Percentiles rank a stretch among this genome's conserved stretches.
These are phyloP conservation scores for Excoecaria agallocha DNA, from an alignment of 345 rosid genomes.

Conservation along the genomic window DNA sequence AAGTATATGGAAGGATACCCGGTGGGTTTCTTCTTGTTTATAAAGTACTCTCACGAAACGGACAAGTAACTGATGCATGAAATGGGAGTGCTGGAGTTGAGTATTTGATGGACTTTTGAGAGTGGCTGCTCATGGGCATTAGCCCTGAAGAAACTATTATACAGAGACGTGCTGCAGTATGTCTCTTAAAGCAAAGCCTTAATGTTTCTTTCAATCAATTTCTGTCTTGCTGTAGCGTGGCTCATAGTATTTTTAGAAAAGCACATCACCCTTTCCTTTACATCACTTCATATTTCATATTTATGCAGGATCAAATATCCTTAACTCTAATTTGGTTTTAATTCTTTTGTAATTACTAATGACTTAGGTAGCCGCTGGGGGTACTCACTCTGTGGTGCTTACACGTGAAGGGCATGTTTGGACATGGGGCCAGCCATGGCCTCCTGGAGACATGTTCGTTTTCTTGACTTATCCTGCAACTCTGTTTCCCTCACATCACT, in stretches of 20 bases:
- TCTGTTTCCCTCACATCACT: not conserved
- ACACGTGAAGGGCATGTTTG: conserved; percentile 89
- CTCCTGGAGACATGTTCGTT: conserved; percentile 97
- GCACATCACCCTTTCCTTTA: not conserved
- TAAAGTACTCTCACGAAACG: not conserved
- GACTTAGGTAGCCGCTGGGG: conserved; percentile 94
- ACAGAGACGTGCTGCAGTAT: not conserved
- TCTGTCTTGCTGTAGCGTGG: not conserved
- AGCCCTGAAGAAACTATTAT: not conserved
- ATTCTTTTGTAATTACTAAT: conserved; percentile 14
- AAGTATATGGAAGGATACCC: not conserved
- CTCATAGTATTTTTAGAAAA: not conserved
- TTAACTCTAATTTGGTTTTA: conserved; percentile 13
- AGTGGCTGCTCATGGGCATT: not conserved
- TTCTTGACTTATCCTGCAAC: conserved; percentile 5
- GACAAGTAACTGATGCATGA: not conserved
- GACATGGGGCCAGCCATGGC: conserved; percentile 99
- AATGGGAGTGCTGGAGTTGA: not conserved
- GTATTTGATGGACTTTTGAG: not conserved
- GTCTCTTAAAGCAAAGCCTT: not conserved
- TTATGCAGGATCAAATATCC: not conserved
- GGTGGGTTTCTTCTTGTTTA: not conserved
- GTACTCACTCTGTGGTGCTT: conserved; percentile 97
- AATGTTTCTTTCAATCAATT: not conserved
- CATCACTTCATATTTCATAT: not conserved